Conservation (phyloP, 2,329 filamentous ascomycete genomes). For the Phialemoniopsis sp. region DNA sequence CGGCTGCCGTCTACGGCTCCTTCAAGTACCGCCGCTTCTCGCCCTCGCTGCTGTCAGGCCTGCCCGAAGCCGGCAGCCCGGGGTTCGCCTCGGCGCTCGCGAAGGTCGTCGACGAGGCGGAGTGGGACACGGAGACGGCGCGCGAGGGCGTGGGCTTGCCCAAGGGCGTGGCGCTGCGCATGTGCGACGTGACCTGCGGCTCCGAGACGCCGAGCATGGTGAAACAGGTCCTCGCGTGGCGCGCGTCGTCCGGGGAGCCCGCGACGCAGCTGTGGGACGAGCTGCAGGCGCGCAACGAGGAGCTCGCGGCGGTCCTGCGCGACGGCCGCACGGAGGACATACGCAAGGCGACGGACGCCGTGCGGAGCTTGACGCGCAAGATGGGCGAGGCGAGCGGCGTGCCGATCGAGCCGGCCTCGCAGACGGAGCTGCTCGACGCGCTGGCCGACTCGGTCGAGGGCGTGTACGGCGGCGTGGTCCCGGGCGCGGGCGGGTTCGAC, state of each 20-base stretch:
- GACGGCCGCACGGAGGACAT: slow-evolving; percentile 39
- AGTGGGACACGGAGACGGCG: slow-evolving; percentile 77
- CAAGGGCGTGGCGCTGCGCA: slow-evolving; percentile 69
- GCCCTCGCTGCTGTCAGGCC: slow-evolving; percentile 62
- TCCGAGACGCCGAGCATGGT: slow-evolving; percentile 95
- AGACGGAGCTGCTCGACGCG: slow-evolving; percentile 80
- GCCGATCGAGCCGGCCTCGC: slow-evolving; percentile 82
- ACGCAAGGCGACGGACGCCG: slow-evolving; percentile 39
- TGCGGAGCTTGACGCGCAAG: slow-evolving; percentile 62
- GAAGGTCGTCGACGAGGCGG: slow-evolving; percentile 51
- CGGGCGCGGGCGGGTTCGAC: slow-evolving; percentile 91
- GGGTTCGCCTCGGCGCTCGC: slow-evolving; percentile 66
- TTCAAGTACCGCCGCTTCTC: slow-evolving; percentile 93
- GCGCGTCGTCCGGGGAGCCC: slow-evolving; percentile 56
- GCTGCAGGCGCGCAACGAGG: slow-evolving; percentile 71
- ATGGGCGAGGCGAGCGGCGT: slow-evolving; percentile 75
- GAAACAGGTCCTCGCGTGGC: slow-evolving; percentile 83
- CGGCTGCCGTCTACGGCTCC: slow-evolving; percentile 86
- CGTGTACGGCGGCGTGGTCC: slow-evolving; percentile 87
- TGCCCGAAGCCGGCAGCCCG: slow-evolving; percentile 63
- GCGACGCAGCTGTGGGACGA: slow-evolving; percentile 69
- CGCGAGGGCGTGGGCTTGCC: slow-evolving; percentile 62
- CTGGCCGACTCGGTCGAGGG: slow-evolving; percentile 64
- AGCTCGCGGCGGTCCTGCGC: slow-evolving; percentile 61
- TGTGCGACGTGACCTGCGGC: slow-evolving; percentile 96